Conservation (phyloP, 176 grass and related monocot genomes). For the Oryza glaberrima region DNA sequence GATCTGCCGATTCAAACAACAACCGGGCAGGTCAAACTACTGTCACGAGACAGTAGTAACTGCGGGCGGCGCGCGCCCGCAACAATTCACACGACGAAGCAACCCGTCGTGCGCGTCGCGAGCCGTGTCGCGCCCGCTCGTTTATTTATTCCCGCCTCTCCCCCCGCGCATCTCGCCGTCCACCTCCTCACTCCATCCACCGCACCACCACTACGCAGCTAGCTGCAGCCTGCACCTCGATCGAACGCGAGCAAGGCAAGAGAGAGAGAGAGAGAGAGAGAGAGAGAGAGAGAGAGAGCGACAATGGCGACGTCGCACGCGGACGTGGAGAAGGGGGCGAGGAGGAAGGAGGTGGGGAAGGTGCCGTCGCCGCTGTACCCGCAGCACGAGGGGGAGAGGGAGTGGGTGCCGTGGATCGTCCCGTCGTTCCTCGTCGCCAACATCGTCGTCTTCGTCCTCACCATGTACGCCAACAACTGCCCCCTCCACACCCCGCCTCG, state of each 20-base stretch:
- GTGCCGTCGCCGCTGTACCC: slow-evolving; percentile 69
- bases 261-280: no score
- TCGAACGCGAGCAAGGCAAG: no score
- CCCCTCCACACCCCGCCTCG: slow-evolving; percentile 32
- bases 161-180: slow-evolving; percentile 14
- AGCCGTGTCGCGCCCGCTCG: not conserved
- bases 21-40: not conserved
- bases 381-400: slow-evolving; percentile 74
- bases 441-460: slow-evolving; percentile 66
- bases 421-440: slow-evolving; percentile 76
- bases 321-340: slow-evolving; percentile 64
- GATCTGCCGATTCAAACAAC: not conserved
- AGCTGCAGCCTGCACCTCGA: no score
- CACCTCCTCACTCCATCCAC: not conserved
- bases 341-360: slow-evolving; percentile 42
- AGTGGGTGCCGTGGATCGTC: slow-evolving; percentile 87
- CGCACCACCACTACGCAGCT: not conserved
- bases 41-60: not conserved
- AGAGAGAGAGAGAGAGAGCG: no score
- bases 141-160: slow-evolving; percentile 51
- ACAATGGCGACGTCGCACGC: slow-evolving; percentile 43
- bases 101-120: not conserved
- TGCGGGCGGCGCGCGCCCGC: not conserved
- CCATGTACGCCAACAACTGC: slow-evolving; percentile 98
- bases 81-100: not conserved